These are phyloP conservation scores for Mycena rebaudengoi DNA, from an alignment of 768 basidiomycete species.

Conservation along the genomic window DNA sequence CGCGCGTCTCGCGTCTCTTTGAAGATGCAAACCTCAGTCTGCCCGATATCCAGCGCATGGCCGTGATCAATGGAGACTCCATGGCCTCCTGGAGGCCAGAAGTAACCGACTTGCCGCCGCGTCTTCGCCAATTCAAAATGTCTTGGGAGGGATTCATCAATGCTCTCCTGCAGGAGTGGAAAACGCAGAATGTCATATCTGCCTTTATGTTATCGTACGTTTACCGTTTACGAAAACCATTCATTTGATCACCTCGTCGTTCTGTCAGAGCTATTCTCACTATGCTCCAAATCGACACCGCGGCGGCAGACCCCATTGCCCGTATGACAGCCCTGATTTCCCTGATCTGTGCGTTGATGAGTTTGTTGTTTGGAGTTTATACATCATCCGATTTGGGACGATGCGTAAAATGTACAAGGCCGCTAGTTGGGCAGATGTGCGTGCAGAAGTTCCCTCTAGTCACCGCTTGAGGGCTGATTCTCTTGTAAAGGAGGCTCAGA, in stretches of 20 bases:
- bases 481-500: slow-evolving; percentile 51
- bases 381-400: slow-evolving; percentile 65
- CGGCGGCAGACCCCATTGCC: slow-evolving; percentile 58
- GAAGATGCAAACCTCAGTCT: slow-evolving; percentile 62
- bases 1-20: slow-evolving; percentile 61
- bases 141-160: slow-evolving; percentile 27
- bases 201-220: slow-evolving; percentile 44
- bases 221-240: background rate
- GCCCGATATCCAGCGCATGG: slow-evolving; percentile 44
- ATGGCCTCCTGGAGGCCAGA: slow-evolving; percentile 26
- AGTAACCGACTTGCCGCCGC: slow-evolving; percentile 47
- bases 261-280: slow-evolving; percentile 22
- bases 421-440: slow-evolving; percentile 69
- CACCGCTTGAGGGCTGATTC: background rate
- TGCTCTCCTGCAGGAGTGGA: slow-evolving; percentile 57
- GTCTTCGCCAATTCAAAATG: slow-evolving; percentile 39
- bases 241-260: background rate
- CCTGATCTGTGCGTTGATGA: slow-evolving; percentile 64
- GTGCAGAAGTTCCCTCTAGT: background rate
- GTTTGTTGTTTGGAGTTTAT: slow-evolving; percentile 65
- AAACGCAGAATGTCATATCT: slow-evolving; percentile 66
- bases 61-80: background rate
- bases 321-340: slow-evolving; percentile 63
- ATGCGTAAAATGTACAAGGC: slow-evolving; percentile 72
- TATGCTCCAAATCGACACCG: slow-evolving; percentile 34